phyloP scores from a whole-genome alignment of 129 eudicot genomes.

The Chrysanthemum makinoi region DNA sequence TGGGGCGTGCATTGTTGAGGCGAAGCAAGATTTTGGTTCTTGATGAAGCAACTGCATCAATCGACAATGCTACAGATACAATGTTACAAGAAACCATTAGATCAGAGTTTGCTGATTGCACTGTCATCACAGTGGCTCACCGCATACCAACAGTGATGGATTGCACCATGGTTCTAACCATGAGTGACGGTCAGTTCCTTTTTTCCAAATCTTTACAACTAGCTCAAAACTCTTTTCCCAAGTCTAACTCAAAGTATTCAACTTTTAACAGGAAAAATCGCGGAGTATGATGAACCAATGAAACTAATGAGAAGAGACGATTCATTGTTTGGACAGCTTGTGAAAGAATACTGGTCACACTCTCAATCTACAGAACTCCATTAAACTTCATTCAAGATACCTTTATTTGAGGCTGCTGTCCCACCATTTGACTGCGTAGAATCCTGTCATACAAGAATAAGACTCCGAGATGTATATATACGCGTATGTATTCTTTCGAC shows the following conservation, averaged over 20 bases:
- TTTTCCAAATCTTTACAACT: not conserved
- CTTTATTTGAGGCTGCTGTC: not conserved
- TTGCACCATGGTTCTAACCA: conserved; percentile 79
- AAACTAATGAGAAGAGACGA: conserved; percentile 75
- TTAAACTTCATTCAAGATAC: conserved; percentile 21
- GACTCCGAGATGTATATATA: conserved; percentile 8
- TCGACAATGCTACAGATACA: conserved; percentile 48
- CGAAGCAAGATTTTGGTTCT: not conserved
- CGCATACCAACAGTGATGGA: conserved; percentile 98
- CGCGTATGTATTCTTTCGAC: conserved; percentile 3
- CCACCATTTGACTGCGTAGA: conserved; percentile 7
- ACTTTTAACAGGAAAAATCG: conserved; percentile 60
- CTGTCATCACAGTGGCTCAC: conserved; percentile 94
- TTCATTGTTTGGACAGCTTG: conserved; percentile 85
- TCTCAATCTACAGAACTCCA: conserved; percentile 52
- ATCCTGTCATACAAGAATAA: conserved; percentile 21
- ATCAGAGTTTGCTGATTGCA: conserved; percentile 79
- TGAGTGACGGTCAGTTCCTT: conserved; percentile 66
- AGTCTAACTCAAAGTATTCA: not conserved
- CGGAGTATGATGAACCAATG: conserved; percentile 91
- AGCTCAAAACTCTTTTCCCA: not conserved
- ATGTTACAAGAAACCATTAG: conserved; percentile 83
- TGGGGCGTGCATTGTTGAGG: conserved; percentile 90
- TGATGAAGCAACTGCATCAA: too few relatives aligned
- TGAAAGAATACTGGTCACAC: conserved; percentile 90